These are phyloP conservation scores for Aspergillus sp. DNA, from an alignment of 2,329 filamentous ascomycete genomes.

Conservation along the genomic window DNA sequence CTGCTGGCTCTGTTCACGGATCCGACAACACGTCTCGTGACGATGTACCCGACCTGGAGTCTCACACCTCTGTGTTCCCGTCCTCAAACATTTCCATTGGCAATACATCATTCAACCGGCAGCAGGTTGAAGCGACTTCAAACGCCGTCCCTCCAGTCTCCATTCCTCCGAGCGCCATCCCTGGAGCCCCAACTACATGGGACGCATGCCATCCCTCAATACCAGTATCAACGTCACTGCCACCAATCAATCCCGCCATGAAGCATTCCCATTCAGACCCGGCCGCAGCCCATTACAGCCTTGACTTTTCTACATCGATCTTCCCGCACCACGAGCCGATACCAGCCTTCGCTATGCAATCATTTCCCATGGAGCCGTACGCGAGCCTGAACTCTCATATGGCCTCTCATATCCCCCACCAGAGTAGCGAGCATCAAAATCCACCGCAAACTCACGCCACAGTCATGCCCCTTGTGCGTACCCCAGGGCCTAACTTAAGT, in stretches of 20 bases:
- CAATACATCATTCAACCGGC: neutral
- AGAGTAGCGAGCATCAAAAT: neutral
- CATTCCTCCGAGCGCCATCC: neutral
- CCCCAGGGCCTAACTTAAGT: conserved; percentile 18
- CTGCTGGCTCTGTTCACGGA: conserved; percentile 12
- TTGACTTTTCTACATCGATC: conserved; percentile 1
- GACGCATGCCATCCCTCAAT: conserved; percentile 7
- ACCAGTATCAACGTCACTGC: conserved; percentile 6
- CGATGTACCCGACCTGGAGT: conserved; percentile 19
- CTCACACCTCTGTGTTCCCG: conserved; percentile 23
- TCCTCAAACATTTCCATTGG: conserved; percentile 14
- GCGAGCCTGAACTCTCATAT: conserved; percentile 6
- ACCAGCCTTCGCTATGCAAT: conserved; percentile 11
- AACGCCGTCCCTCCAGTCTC: neutral
- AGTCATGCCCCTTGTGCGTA: conserved; percentile 12
- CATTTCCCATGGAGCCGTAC: conserved; percentile 18
- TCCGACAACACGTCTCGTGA: conserved; percentile 14
- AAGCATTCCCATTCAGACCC: neutral
- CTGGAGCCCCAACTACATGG: conserved; percentile 10
- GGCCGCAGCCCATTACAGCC: conserved; percentile 45
- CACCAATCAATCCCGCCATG: conserved; percentile 7
- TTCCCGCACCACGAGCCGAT: neutral
- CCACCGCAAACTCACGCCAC: conserved; percentile 11
- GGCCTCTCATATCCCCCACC: neutral
- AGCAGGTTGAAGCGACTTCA: neutral